Evolutionary conservation across 805 yeast genomes (phyloP).

Genomic region (Candida awuae): DNA sequence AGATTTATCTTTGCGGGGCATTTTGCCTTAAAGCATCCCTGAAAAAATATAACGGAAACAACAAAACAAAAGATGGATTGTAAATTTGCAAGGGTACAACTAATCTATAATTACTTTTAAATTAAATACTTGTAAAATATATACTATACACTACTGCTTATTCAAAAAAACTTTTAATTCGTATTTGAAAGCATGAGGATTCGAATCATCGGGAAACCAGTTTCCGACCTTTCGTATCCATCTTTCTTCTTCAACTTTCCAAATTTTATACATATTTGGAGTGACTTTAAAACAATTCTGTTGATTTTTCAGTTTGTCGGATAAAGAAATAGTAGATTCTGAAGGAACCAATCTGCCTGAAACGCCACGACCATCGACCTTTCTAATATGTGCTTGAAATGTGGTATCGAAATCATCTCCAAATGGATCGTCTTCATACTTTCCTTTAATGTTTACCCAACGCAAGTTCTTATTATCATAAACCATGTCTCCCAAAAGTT

Average conservation of each 20-base stretch:
- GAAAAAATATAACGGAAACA: too few species aligned
- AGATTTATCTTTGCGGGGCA: too few species aligned
- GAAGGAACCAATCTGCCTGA: constrained; percentile 10
- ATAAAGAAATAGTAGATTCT: constrained; percentile 10
- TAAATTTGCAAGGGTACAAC: too few species aligned
- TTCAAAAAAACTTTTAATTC: constrained; percentile 26
- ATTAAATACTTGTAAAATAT: background rate
- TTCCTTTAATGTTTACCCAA: constrained; percentile 48
- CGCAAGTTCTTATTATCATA: constrained; percentile 49
- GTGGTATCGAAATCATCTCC: constrained; percentile 40
- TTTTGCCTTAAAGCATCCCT: too few species aligned
- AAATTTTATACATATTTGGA: constrained; percentile 21
- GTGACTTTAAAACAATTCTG: constrained; percentile 20
- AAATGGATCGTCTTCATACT: constrained; percentile 38
- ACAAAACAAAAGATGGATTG: too few species aligned
- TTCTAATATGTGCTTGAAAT: background rate
- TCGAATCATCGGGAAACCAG: constrained; percentile 29
- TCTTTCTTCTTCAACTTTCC: constrained; percentile 28
- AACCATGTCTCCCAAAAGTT: constrained; percentile 46
- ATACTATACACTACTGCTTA: constrained; percentile 15
- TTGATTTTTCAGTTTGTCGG: constrained; percentile 3
- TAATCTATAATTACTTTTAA: too few species aligned
- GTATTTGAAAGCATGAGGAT: constrained; percentile 22
- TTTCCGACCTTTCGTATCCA: constrained; percentile 30
- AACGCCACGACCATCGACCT: constrained; percentile 14